Percentiles rank a stretch among this genome's conserved stretches.
These are phyloP conservation scores for Mariannaea sp. DNA, from an alignment of 2,329 filamentous ascomycete species.

Conservation along the genomic window DNA sequence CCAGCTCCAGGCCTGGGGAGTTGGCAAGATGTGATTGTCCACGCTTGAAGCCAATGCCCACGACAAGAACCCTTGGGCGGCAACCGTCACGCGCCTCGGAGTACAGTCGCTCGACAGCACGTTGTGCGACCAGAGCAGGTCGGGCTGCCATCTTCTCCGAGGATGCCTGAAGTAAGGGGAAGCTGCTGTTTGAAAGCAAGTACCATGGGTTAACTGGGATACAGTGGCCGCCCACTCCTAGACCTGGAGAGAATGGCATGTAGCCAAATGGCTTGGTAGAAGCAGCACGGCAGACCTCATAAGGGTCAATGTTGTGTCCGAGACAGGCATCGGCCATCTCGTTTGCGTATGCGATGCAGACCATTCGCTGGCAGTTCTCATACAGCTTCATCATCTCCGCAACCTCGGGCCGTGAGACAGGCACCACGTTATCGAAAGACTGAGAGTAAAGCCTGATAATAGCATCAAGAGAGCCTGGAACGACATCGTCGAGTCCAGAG, in stretches of 20 bases:
- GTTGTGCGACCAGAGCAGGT: slow-evolving; percentile 46
- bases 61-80: slow-evolving; percentile 47
- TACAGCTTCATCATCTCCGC: slow-evolving; percentile 64
- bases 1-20: slow-evolving; percentile 52
- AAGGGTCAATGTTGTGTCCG: slow-evolving; percentile 52
- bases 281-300: slow-evolving; percentile 55
- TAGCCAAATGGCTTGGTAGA: slow-evolving; percentile 60
- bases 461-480: slow-evolving; percentile 49
- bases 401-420: slow-evolving; percentile 57
- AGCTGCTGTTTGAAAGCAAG: slow-evolving; percentile 52
- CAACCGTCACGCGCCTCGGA: slow-evolving; percentile 1
- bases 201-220: slow-evolving; percentile 62
- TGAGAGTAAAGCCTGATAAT: slow-evolving; percentile 52
- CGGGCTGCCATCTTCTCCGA: slow-evolving; percentile 51
- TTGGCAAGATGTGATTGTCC: slow-evolving; percentile 54
- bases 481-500: slow-evolving; percentile 55
- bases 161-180: slow-evolving; percentile 53
- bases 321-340: slow-evolving; percentile 61
- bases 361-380: slow-evolving; percentile 62
- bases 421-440: slow-evolving; percentile 54
- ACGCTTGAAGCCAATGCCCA: slow-evolving; percentile 56
- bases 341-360: slow-evolving; percentile 59
- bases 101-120: slow-evolving; percentile 42
- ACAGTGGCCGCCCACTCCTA: slow-evolving; percentile 61
- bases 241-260: slow-evolving; percentile 51